Evolutionary conservation across 2,329 filamentous ascomycete genomes (phyloP).

Genomic region (Aspergillus caelatus): DNA sequence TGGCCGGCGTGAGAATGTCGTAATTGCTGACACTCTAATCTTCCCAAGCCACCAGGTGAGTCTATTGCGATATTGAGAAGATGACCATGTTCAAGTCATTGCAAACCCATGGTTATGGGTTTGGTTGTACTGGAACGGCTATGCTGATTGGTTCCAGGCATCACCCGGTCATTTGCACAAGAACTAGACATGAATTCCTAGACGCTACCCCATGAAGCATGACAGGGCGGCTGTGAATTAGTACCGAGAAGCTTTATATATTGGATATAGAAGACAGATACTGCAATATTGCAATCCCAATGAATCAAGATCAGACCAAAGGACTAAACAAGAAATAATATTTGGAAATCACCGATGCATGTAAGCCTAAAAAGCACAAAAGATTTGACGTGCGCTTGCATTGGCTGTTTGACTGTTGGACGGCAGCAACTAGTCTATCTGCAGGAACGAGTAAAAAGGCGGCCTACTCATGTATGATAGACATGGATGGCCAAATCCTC

Average conservation of each 20-base stretch:
- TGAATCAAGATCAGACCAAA: neutral
- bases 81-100: constrained; percentile 19
- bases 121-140: neutral
- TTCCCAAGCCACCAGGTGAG: constrained; percentile 88
- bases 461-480: neutral
- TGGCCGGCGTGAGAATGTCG: constrained; percentile 83
- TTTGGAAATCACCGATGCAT: neutral
- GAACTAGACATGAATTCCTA: constrained; percentile 5
- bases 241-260: neutral
- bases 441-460: neutral
- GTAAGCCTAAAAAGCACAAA: neutral
- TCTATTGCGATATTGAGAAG: constrained; percentile 6
- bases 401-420: neutral
- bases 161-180: constrained; percentile 19
- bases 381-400: neutral
- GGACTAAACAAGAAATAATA: neutral
- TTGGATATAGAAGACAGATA: neutral
- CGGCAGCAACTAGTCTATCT: neutral
- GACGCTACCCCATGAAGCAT: neutral
- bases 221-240: neutral
- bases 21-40: constrained; percentile 82
- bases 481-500: neutral
- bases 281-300: neutral
- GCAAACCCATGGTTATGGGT: neutral
- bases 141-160: constrained; percentile 12